Evolutionary conservation across 2,329 filamentous ascomycete species (phyloP), one percentile per base, ranked within the genome.

Genomic region (Bisporella sp.): DNA sequence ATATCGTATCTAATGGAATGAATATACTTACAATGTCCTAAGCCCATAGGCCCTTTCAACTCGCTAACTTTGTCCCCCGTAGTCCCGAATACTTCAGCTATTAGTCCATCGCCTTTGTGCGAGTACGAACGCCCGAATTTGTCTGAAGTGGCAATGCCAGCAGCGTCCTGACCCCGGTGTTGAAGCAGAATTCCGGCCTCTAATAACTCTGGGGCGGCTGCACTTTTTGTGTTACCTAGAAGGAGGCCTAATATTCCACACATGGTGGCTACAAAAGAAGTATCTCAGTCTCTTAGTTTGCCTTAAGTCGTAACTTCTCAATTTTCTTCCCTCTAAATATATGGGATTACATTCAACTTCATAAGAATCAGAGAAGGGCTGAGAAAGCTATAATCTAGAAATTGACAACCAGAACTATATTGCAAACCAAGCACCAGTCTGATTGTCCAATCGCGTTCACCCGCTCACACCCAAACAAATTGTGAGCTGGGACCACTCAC

Each of bases 101-200:
- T 90, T 78, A 96, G 85, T 50, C 90, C 91, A 64, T 90, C 89
- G 58, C 89, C 89, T 72, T 96, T 96, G 74, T 87, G 86, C 66
- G 95, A 89, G 66, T 85, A 92, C 59, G 96, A 85, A 41, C 89
- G 79, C 54, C 90, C 90, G 35, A 21, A 21, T 21, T 87, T 87
- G 11, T 73, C 77, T 59, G 78, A 84, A 61, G 74, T 87, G 46
- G 89, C 82, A 59, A 96, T 92, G 56, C 90, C 90, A 50, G 84
- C 87, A 46, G 90, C 90, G 83, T 96, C 90, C 68, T 95, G 89
- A 48, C 89, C 88, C 62, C 87, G 79, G 64, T 74, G 78, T 65
- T 85, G 84, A 7, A 88, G 78, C 60, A 81, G 81, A 68, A 85
- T 87, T 12, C 87, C 71, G 41, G 78, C 76, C 67, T 88, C 84